These are phyloP conservation scores for Phanerodontia chrysosporium DNA, from an alignment of 768 basidiomycete species.

Conservation along the genomic window DNA sequence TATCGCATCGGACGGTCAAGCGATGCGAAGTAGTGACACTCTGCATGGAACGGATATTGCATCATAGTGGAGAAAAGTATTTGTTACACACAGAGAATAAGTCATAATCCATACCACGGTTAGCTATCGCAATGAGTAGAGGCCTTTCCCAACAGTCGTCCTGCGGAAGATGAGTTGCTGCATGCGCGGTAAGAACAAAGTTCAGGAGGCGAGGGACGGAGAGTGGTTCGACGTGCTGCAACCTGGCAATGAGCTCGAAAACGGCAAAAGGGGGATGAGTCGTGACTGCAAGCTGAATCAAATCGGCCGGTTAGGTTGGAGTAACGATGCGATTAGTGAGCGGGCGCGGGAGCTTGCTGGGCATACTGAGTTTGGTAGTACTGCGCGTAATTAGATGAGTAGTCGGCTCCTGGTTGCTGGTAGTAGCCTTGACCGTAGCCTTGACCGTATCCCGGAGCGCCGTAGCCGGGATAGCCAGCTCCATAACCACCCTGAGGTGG, in stretches of 20 bases:
- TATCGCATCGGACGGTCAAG: neutral
- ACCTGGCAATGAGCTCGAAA: conserved; percentile 14
- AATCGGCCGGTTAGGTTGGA: conserved; percentile 7
- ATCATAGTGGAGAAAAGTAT: conserved; percentile 11
- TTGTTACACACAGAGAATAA: neutral
- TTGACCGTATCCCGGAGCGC: conserved; percentile 28
- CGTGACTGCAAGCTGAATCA: neutral
- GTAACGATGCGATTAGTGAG: conserved; percentile 24
- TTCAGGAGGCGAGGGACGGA: neutral
- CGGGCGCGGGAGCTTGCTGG: conserved; percentile 54
- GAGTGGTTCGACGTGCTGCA: neutral
- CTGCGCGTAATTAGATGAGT: conserved; percentile 78
- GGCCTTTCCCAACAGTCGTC: neutral
- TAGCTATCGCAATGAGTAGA: neutral
- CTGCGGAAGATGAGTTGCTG: neutral
- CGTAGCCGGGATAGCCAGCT: conserved; percentile 14
- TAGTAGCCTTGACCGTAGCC: conserved; percentile 31
- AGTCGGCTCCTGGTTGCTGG: conserved; percentile 45
- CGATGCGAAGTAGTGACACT: neutral
- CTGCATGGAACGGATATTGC: neutral
- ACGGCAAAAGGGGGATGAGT: conserved; percentile 6
- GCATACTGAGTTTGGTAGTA: conserved; percentile 89
- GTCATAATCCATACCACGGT: conserved; percentile 2
- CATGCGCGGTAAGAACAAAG: neutral
- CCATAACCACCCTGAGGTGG: conserved; percentile 48